phyloP scores from a whole-genome alignment of 176 grass and related monocot species.

The Aegilops sharonensis region DNA sequence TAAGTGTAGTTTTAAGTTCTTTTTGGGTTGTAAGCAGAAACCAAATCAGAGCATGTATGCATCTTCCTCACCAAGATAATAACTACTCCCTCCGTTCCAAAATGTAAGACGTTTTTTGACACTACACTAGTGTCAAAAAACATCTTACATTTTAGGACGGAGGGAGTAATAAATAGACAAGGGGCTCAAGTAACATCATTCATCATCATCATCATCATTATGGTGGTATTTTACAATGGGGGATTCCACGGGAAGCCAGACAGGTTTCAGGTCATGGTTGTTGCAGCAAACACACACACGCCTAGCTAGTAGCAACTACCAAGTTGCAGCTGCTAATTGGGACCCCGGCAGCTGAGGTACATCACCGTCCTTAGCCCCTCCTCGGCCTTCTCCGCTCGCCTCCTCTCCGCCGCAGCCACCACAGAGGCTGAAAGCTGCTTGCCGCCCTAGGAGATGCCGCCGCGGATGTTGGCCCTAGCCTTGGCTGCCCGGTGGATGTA shows the following conservation, averaged over 20 bases:
- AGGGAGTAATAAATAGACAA: neutral
- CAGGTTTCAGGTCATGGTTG: neutral
- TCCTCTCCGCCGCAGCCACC: constrained; percentile 1
- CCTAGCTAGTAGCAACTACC: neutral
- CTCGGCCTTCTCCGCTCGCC: constrained; percentile 33
- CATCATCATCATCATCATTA: neutral
- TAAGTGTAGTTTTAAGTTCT: too few species aligned
- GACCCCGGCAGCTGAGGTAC: constrained; percentile 54
- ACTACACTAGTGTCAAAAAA: too few species aligned
- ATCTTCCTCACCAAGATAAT: neutral
- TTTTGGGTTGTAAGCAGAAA: too few species aligned
- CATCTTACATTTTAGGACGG: too few species aligned
- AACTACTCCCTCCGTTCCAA: too few species aligned
- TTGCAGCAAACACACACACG: neutral
- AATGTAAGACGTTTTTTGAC: too few species aligned
- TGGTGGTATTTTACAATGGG: neutral
- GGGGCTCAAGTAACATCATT: neutral
- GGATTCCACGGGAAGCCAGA: too few species aligned
- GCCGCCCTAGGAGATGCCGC: constrained; percentile 23
- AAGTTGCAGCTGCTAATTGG: neutral
- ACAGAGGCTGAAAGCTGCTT: neutral
- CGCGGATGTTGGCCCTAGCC: neutral
- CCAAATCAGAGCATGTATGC: neutral
- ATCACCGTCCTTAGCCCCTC: constrained; percentile 58
- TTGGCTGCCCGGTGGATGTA: constrained; percentile 36